Evolutionary conservation across 768 basidiomycete species (phyloP), one percentile per base, ranked within the genome.

Genomic region (Kwoniella shandongensis): DNA sequence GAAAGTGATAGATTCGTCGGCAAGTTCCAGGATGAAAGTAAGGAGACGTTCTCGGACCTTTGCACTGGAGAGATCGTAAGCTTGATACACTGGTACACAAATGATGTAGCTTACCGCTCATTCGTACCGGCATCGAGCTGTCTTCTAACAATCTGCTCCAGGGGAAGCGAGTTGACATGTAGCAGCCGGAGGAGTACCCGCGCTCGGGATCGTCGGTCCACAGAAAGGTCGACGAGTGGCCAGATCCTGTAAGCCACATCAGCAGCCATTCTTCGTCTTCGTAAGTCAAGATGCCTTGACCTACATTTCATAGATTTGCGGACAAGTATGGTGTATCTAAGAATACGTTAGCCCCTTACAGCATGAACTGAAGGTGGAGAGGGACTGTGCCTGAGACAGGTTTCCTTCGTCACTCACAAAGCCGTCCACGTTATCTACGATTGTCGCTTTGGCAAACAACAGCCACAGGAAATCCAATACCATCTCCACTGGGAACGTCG

Each of bases 391-490:
- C n/a, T n/a, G n/a, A n/a, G n/a, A n/a, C n/a, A n/a, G n/a, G n/a
- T n/a, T n/a, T 32, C 32, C 6, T 32, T 32, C 7, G 13, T 6
- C 7, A 32, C 64, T 52, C 44, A 71, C 63, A 35, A 61, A 66
- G 17, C 62, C 64, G 27, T 71, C 67, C 1, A 62, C 41, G 36
- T 68, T 67, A 2, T 40, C 44, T 3, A 59, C 59, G 22, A 40
- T 18, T 15, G 42, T 50, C 3, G 63, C 58, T 39, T 58, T 57
- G n/a, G 51, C 61, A 18, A 66, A 61, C 7, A 71, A 41, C 6
- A 71, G 52, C 70, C 66, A 71, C 35, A 71, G 18, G 46, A 66
- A 65, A 29, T 71, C 70, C 3, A 71, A 52, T 4, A 68, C n/a
- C 23, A 52, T 25, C 23, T 62, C 59, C 3, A 41, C 11, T 18